Evolutionary conservation across 805 yeast species (phyloP).

Genomic region (Ogataea siamensis): DNA sequence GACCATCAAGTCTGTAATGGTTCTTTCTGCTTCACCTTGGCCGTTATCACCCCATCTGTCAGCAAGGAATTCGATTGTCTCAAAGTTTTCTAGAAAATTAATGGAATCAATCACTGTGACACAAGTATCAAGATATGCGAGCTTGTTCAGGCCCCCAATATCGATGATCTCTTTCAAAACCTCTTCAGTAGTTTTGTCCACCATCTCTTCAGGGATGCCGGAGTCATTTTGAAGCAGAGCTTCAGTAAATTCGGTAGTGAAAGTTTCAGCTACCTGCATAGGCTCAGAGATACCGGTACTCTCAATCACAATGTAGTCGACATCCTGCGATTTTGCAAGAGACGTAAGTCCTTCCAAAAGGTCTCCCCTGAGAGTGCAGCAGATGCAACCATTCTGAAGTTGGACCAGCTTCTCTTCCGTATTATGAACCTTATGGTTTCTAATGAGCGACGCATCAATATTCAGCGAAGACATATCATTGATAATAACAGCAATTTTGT

Average conservation of each 20-base stretch:
- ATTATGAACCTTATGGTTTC: slow-evolving; percentile 2
- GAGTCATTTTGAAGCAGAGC: slow-evolving; percentile 2
- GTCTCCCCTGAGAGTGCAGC: slow-evolving; percentile 4
- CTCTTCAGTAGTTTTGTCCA: slow-evolving; percentile 2
- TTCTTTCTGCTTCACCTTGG: slow-evolving; percentile 3
- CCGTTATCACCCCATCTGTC: slow-evolving; percentile 3
- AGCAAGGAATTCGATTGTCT: slow-evolving; percentile 2
- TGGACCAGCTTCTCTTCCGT: slow-evolving; percentile 3
- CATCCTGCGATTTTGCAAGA: slow-evolving; percentile 3
- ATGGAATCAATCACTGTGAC: slow-evolving; percentile 3
- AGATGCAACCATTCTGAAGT: slow-evolving; percentile 3
- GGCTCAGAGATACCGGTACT: slow-evolving; percentile 3
- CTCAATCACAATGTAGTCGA: slow-evolving; percentile 3
- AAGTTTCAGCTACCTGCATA: slow-evolving; percentile 2
- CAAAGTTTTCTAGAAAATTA: slow-evolving; percentile 2
- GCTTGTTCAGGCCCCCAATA: slow-evolving; percentile 3
- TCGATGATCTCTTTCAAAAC: slow-evolving; percentile 2
- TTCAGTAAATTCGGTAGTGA: slow-evolving; percentile 3
- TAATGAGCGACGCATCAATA: slow-evolving; percentile 3
- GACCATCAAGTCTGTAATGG: slow-evolving; percentile 3
- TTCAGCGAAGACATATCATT: slow-evolving; percentile 3
- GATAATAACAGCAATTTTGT: slow-evolving; percentile 2
- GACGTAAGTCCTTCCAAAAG: slow-evolving; percentile 2
- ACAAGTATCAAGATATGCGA: slow-evolving; percentile 2
- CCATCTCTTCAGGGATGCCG: slow-evolving; percentile 3